phyloP scores from a whole-genome alignment of 345 rosid species.

The Luvunga scandens region DNA sequence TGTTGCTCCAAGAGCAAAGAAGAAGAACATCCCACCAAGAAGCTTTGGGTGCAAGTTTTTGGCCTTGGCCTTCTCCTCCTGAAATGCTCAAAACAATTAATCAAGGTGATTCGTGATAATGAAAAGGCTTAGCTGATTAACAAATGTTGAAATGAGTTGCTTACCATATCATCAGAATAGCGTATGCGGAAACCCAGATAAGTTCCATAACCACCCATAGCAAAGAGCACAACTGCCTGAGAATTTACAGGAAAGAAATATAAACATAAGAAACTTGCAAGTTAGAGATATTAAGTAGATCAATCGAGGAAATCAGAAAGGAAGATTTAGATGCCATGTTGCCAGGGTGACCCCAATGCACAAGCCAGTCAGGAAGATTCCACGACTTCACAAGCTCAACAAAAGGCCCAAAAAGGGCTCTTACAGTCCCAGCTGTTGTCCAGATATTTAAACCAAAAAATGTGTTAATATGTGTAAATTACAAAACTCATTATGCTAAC shows the following conservation, averaged over 20 bases:
- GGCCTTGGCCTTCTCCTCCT: slow-evolving; percentile 92
- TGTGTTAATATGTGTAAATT: neutral
- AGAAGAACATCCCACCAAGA: slow-evolving; percentile 90
- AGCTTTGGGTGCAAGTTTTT: slow-evolving; percentile 95
- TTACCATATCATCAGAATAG: slow-evolving; percentile 73
- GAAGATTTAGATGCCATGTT: slow-evolving; percentile 54
- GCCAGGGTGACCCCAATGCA: slow-evolving; percentile 97
- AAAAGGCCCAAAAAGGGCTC: slow-evolving; percentile 65
- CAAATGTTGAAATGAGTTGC: neutral
- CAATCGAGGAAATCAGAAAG: slow-evolving; percentile 1
- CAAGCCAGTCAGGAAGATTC: slow-evolving; percentile 87
- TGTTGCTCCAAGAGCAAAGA: slow-evolving; percentile 89
- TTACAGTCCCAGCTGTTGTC: slow-evolving; percentile 63
- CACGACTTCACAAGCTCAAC: slow-evolving; percentile 74
- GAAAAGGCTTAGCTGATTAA: neutral
- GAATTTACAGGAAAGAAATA: neutral
- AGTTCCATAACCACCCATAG: slow-evolving; percentile 97
- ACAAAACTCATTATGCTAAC: neutral
- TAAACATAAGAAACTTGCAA: slow-evolving; percentile 1
- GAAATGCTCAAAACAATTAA: neutral
- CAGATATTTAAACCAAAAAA: slow-evolving; percentile 5
- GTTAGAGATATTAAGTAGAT: neutral
- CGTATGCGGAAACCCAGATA: slow-evolving; percentile 84
- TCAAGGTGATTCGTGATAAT: neutral
- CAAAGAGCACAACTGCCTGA: slow-evolving; percentile 93